Conservation (phyloP, 1,284 basidiomycete genomes). For the Xerocomus minutiporus region DNA sequence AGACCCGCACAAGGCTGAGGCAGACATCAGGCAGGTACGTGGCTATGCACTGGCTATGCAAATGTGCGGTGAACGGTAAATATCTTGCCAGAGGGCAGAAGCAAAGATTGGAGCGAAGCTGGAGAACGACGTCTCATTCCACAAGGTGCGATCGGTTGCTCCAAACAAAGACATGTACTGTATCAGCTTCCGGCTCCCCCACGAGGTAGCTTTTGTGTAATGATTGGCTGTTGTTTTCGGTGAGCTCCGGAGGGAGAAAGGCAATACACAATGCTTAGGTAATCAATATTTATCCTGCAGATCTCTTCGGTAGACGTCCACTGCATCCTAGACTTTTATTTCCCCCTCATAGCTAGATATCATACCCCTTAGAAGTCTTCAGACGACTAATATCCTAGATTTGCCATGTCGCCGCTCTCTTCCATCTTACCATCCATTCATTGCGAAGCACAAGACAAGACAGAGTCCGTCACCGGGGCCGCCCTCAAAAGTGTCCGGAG, state of each 20-base stretch:
- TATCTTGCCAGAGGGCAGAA: slow-evolving; percentile 62
- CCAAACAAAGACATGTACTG: slow-evolving; percentile 99
- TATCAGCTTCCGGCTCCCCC: slow-evolving; percentile 84
- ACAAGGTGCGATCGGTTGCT: slow-evolving; percentile 88
- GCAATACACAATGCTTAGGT: slow-evolving; percentile 20
- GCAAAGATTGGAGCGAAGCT: slow-evolving; percentile 59
- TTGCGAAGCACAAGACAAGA: slow-evolving; percentile 43
- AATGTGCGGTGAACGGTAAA: slow-evolving; percentile 6
- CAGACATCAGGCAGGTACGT: slow-evolving; percentile 77
- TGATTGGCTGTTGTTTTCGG: neutral
- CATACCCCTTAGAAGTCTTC: slow-evolving; percentile 24
- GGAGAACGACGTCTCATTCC: slow-evolving; percentile 52
- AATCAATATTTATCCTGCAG: slow-evolving; percentile 21
- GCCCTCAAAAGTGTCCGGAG: slow-evolving; percentile 62
- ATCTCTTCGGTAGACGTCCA: neutral
- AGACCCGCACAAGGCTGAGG: slow-evolving; percentile 62
- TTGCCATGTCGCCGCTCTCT: slow-evolving; percentile 33
- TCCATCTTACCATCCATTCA: slow-evolving; percentile 47
- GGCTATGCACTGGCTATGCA: neutral
- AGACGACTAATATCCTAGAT: slow-evolving; percentile 26
- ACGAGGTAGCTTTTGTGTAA: slow-evolving; percentile 44
- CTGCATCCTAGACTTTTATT: slow-evolving; percentile 9
- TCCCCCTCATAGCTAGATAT: slow-evolving; percentile 27
- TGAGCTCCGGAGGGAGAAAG: neutral
- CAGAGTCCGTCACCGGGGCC: slow-evolving; percentile 40